Conservation (phyloP, 75 land plant species). For the Pinus tabuliformis region DNA sequence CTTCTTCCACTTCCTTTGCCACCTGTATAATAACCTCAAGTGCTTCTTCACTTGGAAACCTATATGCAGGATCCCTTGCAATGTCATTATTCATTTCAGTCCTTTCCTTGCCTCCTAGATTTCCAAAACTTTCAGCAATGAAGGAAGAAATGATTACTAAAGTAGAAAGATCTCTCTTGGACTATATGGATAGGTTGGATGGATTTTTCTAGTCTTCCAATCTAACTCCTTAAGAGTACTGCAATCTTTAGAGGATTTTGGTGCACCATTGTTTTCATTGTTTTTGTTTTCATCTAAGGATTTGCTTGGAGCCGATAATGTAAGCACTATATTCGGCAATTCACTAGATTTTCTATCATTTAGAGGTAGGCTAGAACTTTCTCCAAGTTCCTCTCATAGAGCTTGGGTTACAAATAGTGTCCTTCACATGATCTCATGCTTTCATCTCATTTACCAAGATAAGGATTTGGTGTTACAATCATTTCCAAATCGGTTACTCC, state of each 20-base stretch:
- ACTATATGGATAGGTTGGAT: neutral
- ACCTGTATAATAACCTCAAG: conserved; percentile 44
- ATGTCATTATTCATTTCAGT: conserved; percentile 1
- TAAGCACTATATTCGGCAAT: neutral
- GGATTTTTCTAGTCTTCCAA: neutral
- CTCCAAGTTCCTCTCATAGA: neutral
- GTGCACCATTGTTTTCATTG: neutral
- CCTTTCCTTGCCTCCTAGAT: conserved; percentile 3
- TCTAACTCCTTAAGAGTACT: neutral
- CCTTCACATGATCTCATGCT: neutral
- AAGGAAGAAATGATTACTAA: neutral
- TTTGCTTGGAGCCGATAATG: neutral
- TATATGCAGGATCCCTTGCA: neutral
- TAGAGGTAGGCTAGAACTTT: neutral
- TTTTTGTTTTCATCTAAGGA: neutral
- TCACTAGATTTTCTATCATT: neutral
- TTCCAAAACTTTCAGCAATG: neutral
- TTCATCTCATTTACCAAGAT: neutral
- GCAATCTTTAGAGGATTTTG: neutral
- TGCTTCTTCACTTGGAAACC: conserved; percentile 24
- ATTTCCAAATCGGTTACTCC: neutral
- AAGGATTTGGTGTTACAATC: neutral
- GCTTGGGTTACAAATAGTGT: neutral
- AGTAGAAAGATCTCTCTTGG: neutral
- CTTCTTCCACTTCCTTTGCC: conserved; percentile 23